Evolutionary conservation across 257 asterid genomes (phyloP), one percentile per base, ranked within the genome.

Genomic region (Solanum gandarillasii): DNA sequence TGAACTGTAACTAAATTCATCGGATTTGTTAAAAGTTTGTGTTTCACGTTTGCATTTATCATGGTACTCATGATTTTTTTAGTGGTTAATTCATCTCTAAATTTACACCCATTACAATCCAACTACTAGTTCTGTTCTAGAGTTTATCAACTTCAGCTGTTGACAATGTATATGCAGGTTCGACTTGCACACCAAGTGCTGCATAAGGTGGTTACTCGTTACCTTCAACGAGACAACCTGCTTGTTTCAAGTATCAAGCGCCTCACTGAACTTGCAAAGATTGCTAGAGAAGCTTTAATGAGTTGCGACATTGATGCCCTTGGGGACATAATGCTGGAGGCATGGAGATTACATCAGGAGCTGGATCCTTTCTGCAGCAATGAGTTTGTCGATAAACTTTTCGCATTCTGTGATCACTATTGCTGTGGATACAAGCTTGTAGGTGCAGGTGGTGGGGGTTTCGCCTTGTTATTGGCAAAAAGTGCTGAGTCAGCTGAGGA

Each of bases 371-470:
- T 86, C 90, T 97, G 98, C 96, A 97, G 99, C 94, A 97, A 94
- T 25, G 97, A 92, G 90, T 92, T 91, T 65, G 98, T 97, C 3
- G 99, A 97, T 92, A 90, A 88, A 86, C 96, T 96, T 20, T 97
- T 97, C 65, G 92, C 95, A 9, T 91, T 94, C 86, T 92, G 92
- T 32, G 94, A 94, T 88, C 92, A 88, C 16, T 92, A 92, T 82
- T 96, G 98, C 91, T 71, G 88, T 62, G 99, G 99, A 23, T 96
- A 94, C 94, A 97, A 97, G 91, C 99, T 97, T 72, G 96, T 96
- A 27, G 99, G 99, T 48, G 99, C 99, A 81, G 99, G 99, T 87
- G 98, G 99, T 83, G 99, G 99, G 27, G 99, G 99, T 5, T 97
- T 97, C 83, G 99, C 99, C 14, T 88, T 97, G 82, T 86, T 97